A percentile compares a stretch with the other conserved stretches of the same genome.
Conservation (phyloP, 345 rosid genomes). For the Pistacia vera region DNA sequence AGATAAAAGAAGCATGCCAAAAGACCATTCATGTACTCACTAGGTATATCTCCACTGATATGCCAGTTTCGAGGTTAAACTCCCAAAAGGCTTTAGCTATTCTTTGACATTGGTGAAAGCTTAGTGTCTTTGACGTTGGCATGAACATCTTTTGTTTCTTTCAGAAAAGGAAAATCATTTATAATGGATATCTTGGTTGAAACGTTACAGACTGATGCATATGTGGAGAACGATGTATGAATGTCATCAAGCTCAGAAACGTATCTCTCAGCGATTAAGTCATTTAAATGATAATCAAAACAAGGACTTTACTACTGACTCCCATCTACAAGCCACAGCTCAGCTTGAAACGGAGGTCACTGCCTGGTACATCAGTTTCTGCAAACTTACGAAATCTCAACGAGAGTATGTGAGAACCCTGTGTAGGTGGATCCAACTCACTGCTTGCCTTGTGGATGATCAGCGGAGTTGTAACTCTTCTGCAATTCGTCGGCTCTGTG, state of each 20-base stretch:
- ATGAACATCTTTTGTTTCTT: no score
- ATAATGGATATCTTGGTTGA: constrained; percentile 2
- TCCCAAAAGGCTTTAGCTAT: background rate
- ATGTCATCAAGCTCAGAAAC: constrained; percentile 76
- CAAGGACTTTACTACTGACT: constrained; percentile 59
- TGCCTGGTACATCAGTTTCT: constrained; percentile 76
- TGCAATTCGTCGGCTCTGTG: constrained; percentile 58
- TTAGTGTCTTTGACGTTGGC: background rate
- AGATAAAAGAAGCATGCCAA: background rate
- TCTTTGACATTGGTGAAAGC: background rate
- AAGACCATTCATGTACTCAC: background rate
- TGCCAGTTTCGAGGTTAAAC: background rate
- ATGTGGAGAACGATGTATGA: constrained; percentile 83
- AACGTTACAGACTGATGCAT: constrained; percentile 51
- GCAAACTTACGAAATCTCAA: constrained; percentile 65
- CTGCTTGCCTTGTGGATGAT: constrained; percentile 52
- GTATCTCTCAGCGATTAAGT: constrained; percentile 69
- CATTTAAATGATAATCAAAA: constrained; percentile 49
- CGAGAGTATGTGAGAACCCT: constrained; percentile 71
- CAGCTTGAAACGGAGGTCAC: constrained; percentile 80
- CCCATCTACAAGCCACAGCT: constrained; percentile 69
- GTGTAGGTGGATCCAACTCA: constrained; percentile 63
- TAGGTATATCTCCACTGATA: background rate
- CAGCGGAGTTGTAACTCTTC: constrained; percentile 50
- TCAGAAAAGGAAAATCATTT: no score